Base-by-base conservation (phyloP, 106 monocot genomes). In the Triglochin maritima region DNA sequence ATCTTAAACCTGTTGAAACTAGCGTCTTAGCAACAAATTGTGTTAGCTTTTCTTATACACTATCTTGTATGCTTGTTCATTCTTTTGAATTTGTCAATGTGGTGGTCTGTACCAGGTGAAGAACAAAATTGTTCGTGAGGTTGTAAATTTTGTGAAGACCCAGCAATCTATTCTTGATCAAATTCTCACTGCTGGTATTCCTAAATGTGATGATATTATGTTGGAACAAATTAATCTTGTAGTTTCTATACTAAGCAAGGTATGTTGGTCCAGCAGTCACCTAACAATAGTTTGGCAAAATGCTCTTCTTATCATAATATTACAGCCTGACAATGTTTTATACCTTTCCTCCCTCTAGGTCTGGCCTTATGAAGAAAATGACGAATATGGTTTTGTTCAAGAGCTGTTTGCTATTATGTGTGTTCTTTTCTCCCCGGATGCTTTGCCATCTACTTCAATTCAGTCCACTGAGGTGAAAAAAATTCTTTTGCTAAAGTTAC, bases 361-460 rank as follows among this genome's bases (percentile, higher is more conserved):
- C 62, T 96, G 95, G 95, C 81, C 95, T 59, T 95, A 95, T 74
- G 90, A 90, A 74, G 95, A 95, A 71, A 83, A 64, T 74, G 83
- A 87, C 66, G 78, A 85, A 9, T 81, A 78, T 78, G 83, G 90
- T 44, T 83, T 90, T 76, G 77, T 85, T 63, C 83, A 90, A 81
- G 79, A 78, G 53, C 83, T 87, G 14, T 83, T 85, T 67, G 46
- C 58, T 47, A 70, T 80, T 79, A 94, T 94, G 86, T 69, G 54
- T 60, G 49, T 17, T 79, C 61, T 84, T 77, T 89, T 94, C 65
- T 64, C 74, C 29, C 61, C 70, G 60, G 86, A 86, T 78, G 54
- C 47, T 65, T 69, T 55, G 4, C 67, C 85, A 17, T 77, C 71
- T 49, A 52, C 48, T 59, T 71, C 75, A 61, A 56, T 48, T 48